Evolutionary conservation across 192 early-diverging fungal species (phyloP), one percentile per base, ranked within the genome.

Genomic region (Linnemannia hyalina): DNA sequence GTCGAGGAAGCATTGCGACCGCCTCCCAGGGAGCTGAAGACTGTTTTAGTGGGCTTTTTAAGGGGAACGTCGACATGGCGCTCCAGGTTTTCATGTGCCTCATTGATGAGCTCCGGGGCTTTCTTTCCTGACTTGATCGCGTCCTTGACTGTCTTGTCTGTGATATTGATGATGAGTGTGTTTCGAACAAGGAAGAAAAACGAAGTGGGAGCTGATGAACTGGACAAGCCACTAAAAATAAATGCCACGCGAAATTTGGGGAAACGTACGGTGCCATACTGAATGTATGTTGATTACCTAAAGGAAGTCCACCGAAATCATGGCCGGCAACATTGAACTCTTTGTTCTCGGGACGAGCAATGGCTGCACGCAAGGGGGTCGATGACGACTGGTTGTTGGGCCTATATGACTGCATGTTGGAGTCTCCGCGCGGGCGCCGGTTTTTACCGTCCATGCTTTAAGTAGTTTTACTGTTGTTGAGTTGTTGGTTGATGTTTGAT

Each of bases 1-100:
- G 80, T 81, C 7, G 73, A 55, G 23, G 80, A n/a, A 10, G 52
- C 4, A 44, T 49, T 70, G n/a, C 74, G 80, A 16, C 68, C 68
- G 22, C 74, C 80, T 29, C 80, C 80, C 65, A 81, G 76, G 35
- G 80, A 76, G 74, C 49, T 81, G 73, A 75, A 81, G 57, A 74
- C 26, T 6, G 80, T 70, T 68, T 55, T 22, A 18, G 80, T 57
- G 18, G 73, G 68, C n/a, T 49, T 52, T 38, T 71, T 44, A 42
- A 81, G 73, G 11, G 74, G 74, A 36, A 81, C 68, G 3, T 70
- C n/a, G 49, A 81, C 74, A 29, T 81, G 44, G n/a, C 46, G 74
- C 52, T 76, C 80, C 13, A 75, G 49, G 9, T 68, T 41, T 32
- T 75, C 16, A 6, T 16, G n/a, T 13, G 13, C 4, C 23, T 81